A percentile compares a stretch with the other conserved stretches of the same genome.
These are phyloP conservation scores for Xylaria sp. DNA, from an alignment of 2,329 filamentous ascomycete genomes.

Conservation along the genomic window DNA sequence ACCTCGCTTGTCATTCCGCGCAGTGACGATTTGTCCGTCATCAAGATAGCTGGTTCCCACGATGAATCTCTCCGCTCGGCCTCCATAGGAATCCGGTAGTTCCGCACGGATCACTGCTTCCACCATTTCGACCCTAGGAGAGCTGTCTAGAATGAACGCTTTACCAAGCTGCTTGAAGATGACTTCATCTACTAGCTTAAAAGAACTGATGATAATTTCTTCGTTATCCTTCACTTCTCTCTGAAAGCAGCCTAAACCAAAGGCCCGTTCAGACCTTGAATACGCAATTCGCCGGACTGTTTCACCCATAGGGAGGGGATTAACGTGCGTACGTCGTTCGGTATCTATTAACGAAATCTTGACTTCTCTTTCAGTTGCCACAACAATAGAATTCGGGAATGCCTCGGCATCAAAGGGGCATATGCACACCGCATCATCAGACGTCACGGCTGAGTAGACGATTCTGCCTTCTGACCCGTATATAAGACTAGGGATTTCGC, in stretches of 20 bases:
- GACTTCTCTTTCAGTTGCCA: conserved; percentile 80
- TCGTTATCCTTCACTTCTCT: conserved; percentile 75
- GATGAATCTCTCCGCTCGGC: conserved; percentile 80
- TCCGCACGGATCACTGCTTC: conserved; percentile 85
- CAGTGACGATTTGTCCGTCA: conserved; percentile 61
- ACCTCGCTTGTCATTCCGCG: conserved; percentile 68
- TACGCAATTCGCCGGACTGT: conserved; percentile 90
- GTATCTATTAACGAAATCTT: conserved; percentile 85
- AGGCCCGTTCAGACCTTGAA: conserved; percentile 79
- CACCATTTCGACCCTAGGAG: conserved; percentile 72
- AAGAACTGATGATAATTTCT: conserved; percentile 81
- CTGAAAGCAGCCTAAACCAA: conserved; percentile 87
- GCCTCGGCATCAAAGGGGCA: conserved; percentile 84
- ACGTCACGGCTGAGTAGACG: conserved; percentile 92
- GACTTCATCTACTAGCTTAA: conserved; percentile 91
- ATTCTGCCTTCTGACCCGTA: conserved; percentile 89
- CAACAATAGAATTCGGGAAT: conserved; percentile 81
- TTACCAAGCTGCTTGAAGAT: conserved; percentile 81
- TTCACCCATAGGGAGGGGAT: conserved; percentile 79
- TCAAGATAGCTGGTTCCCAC: conserved; percentile 85
- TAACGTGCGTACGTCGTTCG: conserved; percentile 88
- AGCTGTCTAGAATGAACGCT: conserved; percentile 68
- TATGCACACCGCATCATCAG: conserved; percentile 83
- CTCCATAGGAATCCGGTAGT: conserved; percentile 67
- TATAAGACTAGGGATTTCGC: conserved; percentile 92